A percentile compares a stretch with the other conserved stretches of the same genome.
Conservation (phyloP, 257 asterid species). For the Gentiana dahurica region DNA sequence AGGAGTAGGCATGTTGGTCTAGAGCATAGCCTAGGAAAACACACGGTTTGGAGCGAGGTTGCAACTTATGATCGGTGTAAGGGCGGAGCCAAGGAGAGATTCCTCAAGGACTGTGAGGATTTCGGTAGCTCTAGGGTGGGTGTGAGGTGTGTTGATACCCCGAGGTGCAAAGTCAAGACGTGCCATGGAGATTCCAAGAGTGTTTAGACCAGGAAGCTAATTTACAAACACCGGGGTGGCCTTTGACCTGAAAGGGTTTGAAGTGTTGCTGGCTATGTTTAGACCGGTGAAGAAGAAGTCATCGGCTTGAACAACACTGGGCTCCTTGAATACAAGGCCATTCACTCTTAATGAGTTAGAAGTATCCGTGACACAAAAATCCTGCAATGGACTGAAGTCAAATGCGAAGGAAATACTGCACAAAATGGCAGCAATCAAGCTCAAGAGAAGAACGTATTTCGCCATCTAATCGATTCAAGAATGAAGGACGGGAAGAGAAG, state of each 20-base stretch:
- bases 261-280: slow-evolving; percentile 17
- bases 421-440: too few relatives aligned
- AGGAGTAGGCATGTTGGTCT: too few relatives aligned
- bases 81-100: too few relatives aligned
- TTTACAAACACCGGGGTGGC: neutral
- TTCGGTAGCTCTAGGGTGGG: slow-evolving; percentile 1
- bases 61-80: too few relatives aligned
- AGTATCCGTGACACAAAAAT: too few relatives aligned
- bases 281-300: slow-evolving; percentile 23
- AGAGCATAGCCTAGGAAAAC: too few relatives aligned
- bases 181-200: slow-evolving; percentile 3
- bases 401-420: too few relatives aligned
- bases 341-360: slow-evolving; percentile 12
- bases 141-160: slow-evolving; percentile 5
- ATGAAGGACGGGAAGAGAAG: too few relatives aligned
- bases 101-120: neutral
- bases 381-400: too few relatives aligned
- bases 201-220: slow-evolving; percentile 6
- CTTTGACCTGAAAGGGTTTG: slow-evolving; percentile 15
- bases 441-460: too few relatives aligned
- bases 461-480: too few relatives aligned
- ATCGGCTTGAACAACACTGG: slow-evolving; percentile 2
- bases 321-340: slow-evolving; percentile 14
- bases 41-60: too few relatives aligned
- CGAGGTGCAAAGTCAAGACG: neutral